Base-by-base conservation (phyloP, 306 rosid genomes). In the Canavalia gladiata region DNA sequence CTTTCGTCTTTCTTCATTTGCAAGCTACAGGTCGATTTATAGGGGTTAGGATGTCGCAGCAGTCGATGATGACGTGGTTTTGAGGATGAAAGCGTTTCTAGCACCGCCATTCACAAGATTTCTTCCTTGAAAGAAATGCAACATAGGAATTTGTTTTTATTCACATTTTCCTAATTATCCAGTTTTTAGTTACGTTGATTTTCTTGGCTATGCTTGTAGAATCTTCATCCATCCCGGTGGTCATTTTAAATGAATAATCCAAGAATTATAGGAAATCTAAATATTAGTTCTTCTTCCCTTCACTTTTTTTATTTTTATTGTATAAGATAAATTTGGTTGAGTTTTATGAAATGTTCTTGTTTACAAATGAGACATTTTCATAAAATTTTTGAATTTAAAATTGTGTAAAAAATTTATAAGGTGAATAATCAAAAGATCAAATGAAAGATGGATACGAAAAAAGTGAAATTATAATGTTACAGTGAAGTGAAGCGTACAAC, bases 201-300 rank as follows among this genome's bases (percentile, higher is more conserved):
- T 73, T 74, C 62, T 58, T 34, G 80, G 63, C 41, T 6, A 80
- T 83, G 89, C 13, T 87, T 78, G 1, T 4, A 4, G 65, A 86
- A 37, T 12, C 72, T 79, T 64, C 82, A 43, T 55, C 85, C 25
- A 79, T 39, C 57, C 83, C 82, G 1, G 62, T 31, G 43, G 70
- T 13, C 12, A 35, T 50, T 3, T 3, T 37, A 8, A 79, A 86
- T 5, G 79, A 39, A 82, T 72, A 80, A 57, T 41, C 83, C 83
- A 86, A 86, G 81, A 47, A 50, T 42, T 52, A 77, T 74, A 75
- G 8, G 43, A 86, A 83, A 76, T 87, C 89, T 50, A 79, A 46
- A 71, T 83, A 87, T 83, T 39, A 39, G 8, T 65, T 64, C 35
- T 37, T 75, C 81, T 63, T 50, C 50, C 29, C 11, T 68, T 30